phyloP scores from a whole-genome alignment of 192 early-diverging fungal genomes.

The Thamnidium elegans region DNA sequence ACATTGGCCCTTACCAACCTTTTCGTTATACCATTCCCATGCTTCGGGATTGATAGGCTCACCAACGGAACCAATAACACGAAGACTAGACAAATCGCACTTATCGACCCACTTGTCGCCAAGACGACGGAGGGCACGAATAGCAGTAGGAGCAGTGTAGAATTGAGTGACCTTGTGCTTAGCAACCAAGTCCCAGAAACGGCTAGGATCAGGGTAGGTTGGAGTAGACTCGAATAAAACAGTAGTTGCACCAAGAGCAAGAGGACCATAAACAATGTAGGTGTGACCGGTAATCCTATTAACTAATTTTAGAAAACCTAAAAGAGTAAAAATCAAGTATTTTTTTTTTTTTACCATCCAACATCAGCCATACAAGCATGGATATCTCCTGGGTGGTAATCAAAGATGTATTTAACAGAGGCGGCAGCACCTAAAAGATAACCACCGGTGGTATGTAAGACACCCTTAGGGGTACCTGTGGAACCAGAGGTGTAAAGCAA shows the following conservation, averaged over 20 bases:
- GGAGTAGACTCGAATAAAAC: slow-evolving; percentile 94
- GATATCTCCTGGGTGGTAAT: slow-evolving; percentile 84
- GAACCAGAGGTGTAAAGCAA: slow-evolving; percentile 93
- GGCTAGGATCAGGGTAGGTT: slow-evolving; percentile 78
- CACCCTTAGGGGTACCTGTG: slow-evolving; percentile 90
- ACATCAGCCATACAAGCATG: slow-evolving; percentile 96
- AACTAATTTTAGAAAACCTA: slow-evolving; percentile 15
- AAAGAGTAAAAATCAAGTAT: too few species aligned
- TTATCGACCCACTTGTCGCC: slow-evolving; percentile 76
- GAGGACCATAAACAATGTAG: slow-evolving; percentile 92
- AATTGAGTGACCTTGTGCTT: slow-evolving; percentile 94
- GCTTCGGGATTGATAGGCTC: slow-evolving; percentile 98
- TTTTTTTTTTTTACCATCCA: slow-evolving; percentile 38
- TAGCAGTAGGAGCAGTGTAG: slow-evolving; percentile 98
- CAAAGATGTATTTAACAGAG: slow-evolving; percentile 92
- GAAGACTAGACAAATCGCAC: slow-evolving; percentile 79
- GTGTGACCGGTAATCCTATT: slow-evolving; percentile 77
- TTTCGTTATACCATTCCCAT: slow-evolving; percentile 95
- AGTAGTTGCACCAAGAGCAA: slow-evolving; percentile 84
- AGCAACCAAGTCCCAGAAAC: slow-evolving; percentile 83
- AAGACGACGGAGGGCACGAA: slow-evolving; percentile 88
- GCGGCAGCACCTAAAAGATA: slow-evolving; percentile 89
- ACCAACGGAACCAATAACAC: slow-evolving; percentile 92
- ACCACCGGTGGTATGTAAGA: slow-evolving; percentile 91
- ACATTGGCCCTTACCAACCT: slow-evolving; percentile 82